phyloP scores from a whole-genome alignment of 148 eudicot species.

The Amaranthus hypochondriacus region DNA sequence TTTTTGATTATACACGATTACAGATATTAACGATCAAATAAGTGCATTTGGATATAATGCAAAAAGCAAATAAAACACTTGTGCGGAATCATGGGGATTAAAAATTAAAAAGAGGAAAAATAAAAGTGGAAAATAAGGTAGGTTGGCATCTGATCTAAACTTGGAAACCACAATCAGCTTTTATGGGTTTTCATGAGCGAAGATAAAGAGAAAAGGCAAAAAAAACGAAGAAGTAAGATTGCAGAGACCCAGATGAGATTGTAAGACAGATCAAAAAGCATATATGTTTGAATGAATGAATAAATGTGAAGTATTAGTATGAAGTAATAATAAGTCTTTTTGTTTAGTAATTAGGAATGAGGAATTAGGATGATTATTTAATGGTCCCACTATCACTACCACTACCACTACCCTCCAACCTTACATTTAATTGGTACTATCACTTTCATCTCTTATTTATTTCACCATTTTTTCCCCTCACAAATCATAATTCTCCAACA shows the following conservation, averaged over 20 bases:
- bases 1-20: too few relatives aligned
- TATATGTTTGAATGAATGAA: neutral
- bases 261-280: neutral
- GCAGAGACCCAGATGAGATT: neutral
- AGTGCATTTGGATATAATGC: too few relatives aligned
- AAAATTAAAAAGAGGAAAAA: too few relatives aligned
- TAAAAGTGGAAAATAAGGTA: neutral
- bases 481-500: neutral
- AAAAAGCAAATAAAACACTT: too few relatives aligned
- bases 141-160: neutral
- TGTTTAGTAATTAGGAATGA: neutral
- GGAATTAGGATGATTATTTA: neutral
- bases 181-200: neutral
- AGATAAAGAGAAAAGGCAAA: neutral
- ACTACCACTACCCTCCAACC: neutral
- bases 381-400: conserved; percentile 6
- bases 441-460: neutral
- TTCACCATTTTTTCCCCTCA: neutral
- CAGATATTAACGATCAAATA: too few relatives aligned
- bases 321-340: neutral
- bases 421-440: neutral
- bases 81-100: too few relatives aligned
- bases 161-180: neutral
- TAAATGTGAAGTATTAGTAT: neutral
- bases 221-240: neutral